Evolutionary conservation across 805 yeast species (phyloP).

Genomic region (Lipomyces japonicus): DNA sequence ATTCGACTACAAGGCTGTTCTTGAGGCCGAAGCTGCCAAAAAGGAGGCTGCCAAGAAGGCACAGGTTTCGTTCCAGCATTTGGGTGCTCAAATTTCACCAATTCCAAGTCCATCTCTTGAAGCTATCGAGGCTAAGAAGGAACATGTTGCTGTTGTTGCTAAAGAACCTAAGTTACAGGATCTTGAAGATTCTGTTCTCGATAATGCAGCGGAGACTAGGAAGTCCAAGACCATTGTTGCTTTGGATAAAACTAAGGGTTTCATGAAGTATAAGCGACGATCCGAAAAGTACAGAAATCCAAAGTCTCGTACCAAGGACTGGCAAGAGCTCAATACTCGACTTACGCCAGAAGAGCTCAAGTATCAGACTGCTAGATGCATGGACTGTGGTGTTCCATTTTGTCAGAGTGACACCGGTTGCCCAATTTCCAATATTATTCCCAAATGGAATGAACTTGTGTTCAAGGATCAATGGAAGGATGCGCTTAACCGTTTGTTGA

Average conservation of each 20-base stretch:
- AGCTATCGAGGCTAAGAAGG: conserved; percentile 53
- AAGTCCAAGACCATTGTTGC: conserved; percentile 54
- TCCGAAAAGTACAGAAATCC: conserved; percentile 81
- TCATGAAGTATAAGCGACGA: conserved; percentile 88
- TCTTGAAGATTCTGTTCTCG: conserved; percentile 81
- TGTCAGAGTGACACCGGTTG: conserved; percentile 98
- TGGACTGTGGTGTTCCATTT: conserved; percentile 99
- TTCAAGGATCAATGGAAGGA: conserved; percentile 93
- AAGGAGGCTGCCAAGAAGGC: conserved; percentile 59
- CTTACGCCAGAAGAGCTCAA: conserved; percentile 80
- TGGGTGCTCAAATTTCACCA: conserved; percentile 20
- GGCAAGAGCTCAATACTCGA: conserved; percentile 85
- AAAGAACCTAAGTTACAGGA: conserved; percentile 83
- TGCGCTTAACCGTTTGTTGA: conserved; percentile 83
- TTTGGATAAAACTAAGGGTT: conserved; percentile 81
- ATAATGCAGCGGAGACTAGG: conserved; percentile 60
- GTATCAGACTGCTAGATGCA: conserved; percentile 94
- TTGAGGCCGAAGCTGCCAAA: conserved; percentile 69
- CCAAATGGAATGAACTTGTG: conserved; percentile 96
- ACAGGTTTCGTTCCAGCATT: conserved; percentile 33
- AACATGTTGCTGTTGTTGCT: conserved; percentile 58
- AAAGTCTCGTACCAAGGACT: conserved; percentile 72
- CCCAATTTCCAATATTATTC: conserved; percentile 94
- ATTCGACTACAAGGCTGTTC: conserved; percentile 80
- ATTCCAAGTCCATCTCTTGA: conserved; percentile 8